Conservation (phyloP, 179 eudicot species). For the Spinacia oleracea region DNA sequence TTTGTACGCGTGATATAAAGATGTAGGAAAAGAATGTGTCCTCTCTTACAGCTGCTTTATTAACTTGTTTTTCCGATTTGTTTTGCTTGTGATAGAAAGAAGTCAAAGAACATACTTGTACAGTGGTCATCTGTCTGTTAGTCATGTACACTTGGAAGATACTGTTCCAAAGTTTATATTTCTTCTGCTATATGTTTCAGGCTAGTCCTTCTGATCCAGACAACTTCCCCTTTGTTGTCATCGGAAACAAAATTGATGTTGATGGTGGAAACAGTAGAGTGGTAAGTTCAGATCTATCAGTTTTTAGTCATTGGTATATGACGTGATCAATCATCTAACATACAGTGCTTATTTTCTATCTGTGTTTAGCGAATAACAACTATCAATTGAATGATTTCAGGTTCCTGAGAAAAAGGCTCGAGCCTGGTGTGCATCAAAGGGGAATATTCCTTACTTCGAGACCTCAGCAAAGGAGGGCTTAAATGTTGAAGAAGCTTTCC, state of each 20-base stretch:
- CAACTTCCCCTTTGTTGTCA: conserved; percentile 75
- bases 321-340: background rate
- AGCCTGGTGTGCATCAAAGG: conserved; percentile 68
- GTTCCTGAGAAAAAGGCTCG: conserved; percentile 75
- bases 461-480: conserved; percentile 76
- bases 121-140: background rate
- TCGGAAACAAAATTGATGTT: conserved; percentile 74
- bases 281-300: conserved; percentile 37
- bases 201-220: conserved; percentile 82
- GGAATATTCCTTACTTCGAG: conserved; percentile 67
- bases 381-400: conserved; percentile 22
- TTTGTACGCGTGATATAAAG: background rate
- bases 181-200: conserved; percentile 28
- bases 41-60: background rate
- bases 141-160: background rate
- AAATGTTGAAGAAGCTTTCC: conserved; percentile 79
- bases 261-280: conserved; percentile 82
- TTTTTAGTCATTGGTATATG: background rate
- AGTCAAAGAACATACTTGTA: background rate
- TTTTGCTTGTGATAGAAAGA: too few species aligned
- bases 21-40: background rate
- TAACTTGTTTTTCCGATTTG: background rate
- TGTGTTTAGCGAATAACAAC: background rate
- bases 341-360: background rate
- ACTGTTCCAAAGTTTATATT: background rate